Base-by-base conservation (phyloP, 257 asterid species). In the Paraleonurus japonicus region DNA sequence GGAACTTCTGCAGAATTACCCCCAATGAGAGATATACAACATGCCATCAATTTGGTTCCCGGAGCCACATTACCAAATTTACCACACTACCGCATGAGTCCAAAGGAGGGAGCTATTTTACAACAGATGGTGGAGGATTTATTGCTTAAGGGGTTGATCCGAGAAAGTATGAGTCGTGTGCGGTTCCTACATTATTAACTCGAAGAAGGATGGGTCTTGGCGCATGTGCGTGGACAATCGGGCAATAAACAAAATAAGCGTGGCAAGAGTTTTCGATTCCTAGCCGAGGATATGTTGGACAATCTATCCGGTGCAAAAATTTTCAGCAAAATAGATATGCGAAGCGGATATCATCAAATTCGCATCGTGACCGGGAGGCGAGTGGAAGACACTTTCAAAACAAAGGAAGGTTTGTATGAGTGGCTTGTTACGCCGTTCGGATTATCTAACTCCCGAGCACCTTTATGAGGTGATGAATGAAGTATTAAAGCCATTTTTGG, bases 41-140 rank as follows among this genome's bases (percentile, higher is more conserved):
- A 27, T 26, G 64, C 16, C 7, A 45, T 45, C 8, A 39, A 58
- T 10, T 58, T 58, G 16, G 19, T 58, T 58, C 20, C 20, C 2
- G 37, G 39, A 11, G 37, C 64, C 2, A 58, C 61, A 3, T 55
- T 55, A 17, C 30, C 61, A 22, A 55, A 55, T 17, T 55, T 55
- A 6, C 61, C 37, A 3, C 64, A 58, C 32, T 58, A 58, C 7
- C 39, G 16, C 3, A 24, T 58, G 64, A 22, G 64, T 58, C 64
- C 7, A 2, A 58, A 58, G 10, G 39, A 58, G 6, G 0, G 64
- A 0, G 39, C 16, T 0, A 26, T 58, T 9, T 58, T 58, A 5
- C 64, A 58, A 22, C 39, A 58, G 12, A 58, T 58, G 64, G 65
- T 60, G 65, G 65, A 27, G 6, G 41, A 28, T 1, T 60, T 60